Conservation (phyloP, 805 yeast species). For the Groenewaldozyma salmanticensis region DNA sequence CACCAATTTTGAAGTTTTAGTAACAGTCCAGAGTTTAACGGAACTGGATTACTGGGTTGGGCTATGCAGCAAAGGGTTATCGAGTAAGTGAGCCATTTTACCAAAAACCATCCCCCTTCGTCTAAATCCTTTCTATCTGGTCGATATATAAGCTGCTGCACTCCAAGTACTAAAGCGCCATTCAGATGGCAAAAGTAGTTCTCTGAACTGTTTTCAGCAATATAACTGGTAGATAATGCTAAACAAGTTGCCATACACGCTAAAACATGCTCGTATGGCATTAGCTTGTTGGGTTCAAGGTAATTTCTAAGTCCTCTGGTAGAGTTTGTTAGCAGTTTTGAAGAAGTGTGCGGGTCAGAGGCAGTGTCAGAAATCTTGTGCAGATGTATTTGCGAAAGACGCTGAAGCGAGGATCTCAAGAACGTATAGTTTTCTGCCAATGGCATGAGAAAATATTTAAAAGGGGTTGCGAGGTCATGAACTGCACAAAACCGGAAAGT, state of each 20-base stretch:
- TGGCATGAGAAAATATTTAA: constrained; percentile 8
- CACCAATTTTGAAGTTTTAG: constrained; percentile 6
- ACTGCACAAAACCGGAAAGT: constrained; percentile 13
- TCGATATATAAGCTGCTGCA: neutral
- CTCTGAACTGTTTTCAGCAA: constrained; percentile 3
- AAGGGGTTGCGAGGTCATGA: constrained; percentile 12
- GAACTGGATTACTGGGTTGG: neutral
- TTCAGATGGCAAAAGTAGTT: constrained; percentile 7
- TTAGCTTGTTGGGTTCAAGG: neutral
- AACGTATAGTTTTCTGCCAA: constrained; percentile 9
- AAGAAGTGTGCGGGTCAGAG: constrained; percentile 1
- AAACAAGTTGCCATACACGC: constrained; percentile 9
- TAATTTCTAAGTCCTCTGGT: constrained; percentile 1
- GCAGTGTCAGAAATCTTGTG: constrained; percentile 3
- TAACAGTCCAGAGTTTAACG: constrained; percentile 2
- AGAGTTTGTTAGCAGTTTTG: constrained; percentile 2
- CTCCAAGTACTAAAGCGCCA: constrained; percentile 8
- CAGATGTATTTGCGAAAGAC: constrained; percentile 8
- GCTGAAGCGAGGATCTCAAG: constrained; percentile 7
- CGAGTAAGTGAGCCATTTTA: constrained; percentile 13
- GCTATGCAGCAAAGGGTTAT: constrained; percentile 5
- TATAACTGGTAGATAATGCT: constrained; percentile 7
- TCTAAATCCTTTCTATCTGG: constrained; percentile 1
- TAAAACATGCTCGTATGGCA: neutral
- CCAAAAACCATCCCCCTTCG: constrained; percentile 8